Evolutionary conservation across 352 stramenopile genomes (phyloP).

Genomic region (Phytophthora sojae): DNA sequence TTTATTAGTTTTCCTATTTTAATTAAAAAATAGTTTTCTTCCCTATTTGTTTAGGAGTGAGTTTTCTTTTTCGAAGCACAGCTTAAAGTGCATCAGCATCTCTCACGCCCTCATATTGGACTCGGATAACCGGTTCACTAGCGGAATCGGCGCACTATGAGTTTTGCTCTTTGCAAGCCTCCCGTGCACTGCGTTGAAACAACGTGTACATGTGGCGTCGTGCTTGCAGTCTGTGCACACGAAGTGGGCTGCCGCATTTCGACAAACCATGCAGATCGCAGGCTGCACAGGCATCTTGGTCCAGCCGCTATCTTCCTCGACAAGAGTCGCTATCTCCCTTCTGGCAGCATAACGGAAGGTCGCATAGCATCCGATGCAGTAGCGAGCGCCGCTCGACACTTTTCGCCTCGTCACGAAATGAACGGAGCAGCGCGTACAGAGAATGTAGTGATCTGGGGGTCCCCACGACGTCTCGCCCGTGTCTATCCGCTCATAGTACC

Average conservation of each 20-base stretch:
- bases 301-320: slow-evolving; percentile 41
- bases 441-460: neutral
- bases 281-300: slow-evolving; percentile 67
- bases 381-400: slow-evolving; percentile 51
- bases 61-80: no score
- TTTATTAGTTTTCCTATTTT: no score
- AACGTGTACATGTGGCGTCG: slow-evolving; percentile 60
- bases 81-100: no score
- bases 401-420: slow-evolving; percentile 38
- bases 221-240: slow-evolving; percentile 65
- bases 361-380: slow-evolving; percentile 74
- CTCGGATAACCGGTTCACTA: slow-evolving; percentile 12
- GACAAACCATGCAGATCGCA: slow-evolving; percentile 69
- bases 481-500: neutral
- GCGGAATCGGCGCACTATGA: slow-evolving; percentile 12
- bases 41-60: no score
- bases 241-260: slow-evolving; percentile 45
- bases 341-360: slow-evolving; percentile 27
- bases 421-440: neutral
- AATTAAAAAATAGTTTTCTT: no score
- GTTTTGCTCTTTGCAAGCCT: slow-evolving; percentile 28
- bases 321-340: slow-evolving; percentile 9
- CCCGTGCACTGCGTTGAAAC: slow-evolving; percentile 56
- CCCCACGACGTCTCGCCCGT: neutral
- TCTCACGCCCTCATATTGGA: neutral